Evolutionary conservation across 108 stramenopile species (phyloP).

Genomic region (Cyclotella cryptica): DNA sequence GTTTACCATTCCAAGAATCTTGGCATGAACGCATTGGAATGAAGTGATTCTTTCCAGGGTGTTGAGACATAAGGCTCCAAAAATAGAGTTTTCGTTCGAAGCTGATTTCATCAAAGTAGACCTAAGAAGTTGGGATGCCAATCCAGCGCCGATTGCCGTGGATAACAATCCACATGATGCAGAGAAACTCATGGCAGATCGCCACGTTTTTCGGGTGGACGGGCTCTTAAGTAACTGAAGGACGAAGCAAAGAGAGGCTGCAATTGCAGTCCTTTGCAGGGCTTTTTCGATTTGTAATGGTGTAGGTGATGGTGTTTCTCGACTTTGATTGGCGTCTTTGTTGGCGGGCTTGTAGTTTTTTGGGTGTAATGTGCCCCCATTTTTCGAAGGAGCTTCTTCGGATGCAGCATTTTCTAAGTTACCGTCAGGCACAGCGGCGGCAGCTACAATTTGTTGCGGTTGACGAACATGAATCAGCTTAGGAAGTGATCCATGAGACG

Average conservation of each 20-base stretch:
- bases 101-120: not conserved
- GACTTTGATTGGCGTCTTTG: not conserved
- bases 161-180: slow-evolving; percentile 39
- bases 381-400: not conserved
- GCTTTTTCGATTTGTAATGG: slow-evolving; percentile 23
- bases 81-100: slow-evolving; percentile 9
- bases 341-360: not conserved
- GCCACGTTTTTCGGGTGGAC: slow-evolving; percentile 38
- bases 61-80: slow-evolving; percentile 14
- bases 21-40: slow-evolving; percentile 5
- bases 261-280: slow-evolving; percentile 27
- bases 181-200: slow-evolving; percentile 26
- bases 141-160: slow-evolving; percentile 31
- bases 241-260: slow-evolving; percentile 34
- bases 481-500: not conserved
- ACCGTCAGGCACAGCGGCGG: not conserved
- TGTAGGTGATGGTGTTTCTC: slow-evolving; percentile 2
- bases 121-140: slow-evolving; percentile 21
- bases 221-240: slow-evolving; percentile 38
- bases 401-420: not conserved
- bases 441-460: slow-evolving; percentile 1
- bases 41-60: slow-evolving; percentile 8
- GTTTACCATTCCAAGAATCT: not conserved
- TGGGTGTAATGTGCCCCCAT: not conserved
- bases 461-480: slow-evolving; percentile 11